Evolutionary conservation across 495 filamentous ascomycete genomes (phyloP).

Genomic region (Penicillium salamii): DNA sequence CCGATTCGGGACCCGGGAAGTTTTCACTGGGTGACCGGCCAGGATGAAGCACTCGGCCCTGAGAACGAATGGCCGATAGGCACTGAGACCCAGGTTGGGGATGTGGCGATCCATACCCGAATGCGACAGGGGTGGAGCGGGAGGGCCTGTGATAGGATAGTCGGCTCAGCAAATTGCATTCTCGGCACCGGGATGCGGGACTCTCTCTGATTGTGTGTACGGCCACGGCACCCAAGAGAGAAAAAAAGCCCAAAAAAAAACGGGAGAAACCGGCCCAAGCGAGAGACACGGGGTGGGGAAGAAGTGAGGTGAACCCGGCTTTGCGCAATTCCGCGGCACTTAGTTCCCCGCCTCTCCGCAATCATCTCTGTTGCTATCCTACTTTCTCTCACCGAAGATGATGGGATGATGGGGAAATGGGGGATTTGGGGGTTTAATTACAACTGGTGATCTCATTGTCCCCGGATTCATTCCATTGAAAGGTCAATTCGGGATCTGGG

Average conservation of each 20-base stretch:
- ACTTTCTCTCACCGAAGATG: conserved; percentile 2
- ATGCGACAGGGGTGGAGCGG: not conserved
- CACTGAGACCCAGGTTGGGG: not conserved
- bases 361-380: not conserved
- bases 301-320: not conserved
- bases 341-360: conserved; percentile 11
- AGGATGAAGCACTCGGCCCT: not conserved
- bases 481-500: not conserved
- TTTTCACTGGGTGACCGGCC: not conserved
- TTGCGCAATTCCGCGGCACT: not conserved
- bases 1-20: conserved; percentile 1
- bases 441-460: conserved; percentile 3
- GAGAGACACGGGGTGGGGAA: not conserved
- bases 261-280: not conserved
- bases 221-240: not conserved
- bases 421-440: too few relatives aligned
- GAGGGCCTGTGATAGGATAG: not conserved
- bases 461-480: not conserved
- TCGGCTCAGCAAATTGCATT: not conserved
- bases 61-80: not conserved
- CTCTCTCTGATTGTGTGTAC: not conserved
- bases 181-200: not conserved
- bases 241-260: not conserved
- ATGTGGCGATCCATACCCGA: not conserved
- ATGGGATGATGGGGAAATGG: not conserved